These are phyloP conservation scores for Picea sitchensis DNA, from an alignment of 75 land plant genomes.

Conservation along the genomic window DNA sequence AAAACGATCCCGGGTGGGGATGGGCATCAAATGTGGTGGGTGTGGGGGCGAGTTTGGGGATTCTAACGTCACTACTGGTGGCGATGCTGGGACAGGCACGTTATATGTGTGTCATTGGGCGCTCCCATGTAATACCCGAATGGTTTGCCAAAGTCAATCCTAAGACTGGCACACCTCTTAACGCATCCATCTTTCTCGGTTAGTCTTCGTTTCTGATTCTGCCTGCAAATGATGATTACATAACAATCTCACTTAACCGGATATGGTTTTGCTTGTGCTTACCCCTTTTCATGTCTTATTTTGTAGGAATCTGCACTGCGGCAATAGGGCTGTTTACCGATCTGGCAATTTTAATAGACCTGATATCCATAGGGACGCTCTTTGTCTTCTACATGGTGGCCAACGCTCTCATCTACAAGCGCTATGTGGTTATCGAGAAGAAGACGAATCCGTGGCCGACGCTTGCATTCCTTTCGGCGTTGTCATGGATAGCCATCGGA, in stretches of 20 bases:
- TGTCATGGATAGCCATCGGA: constrained; percentile 42
- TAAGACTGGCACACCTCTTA: constrained; percentile 73
- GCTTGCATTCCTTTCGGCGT: constrained; percentile 40
- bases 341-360: constrained; percentile 61
- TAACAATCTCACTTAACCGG: not conserved
- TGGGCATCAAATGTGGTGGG: constrained; percentile 87
- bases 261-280: not conserved
- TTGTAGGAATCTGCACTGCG: constrained; percentile 34
- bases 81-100: constrained; percentile 97
- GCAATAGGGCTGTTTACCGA: constrained; percentile 55
- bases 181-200: constrained; percentile 88
- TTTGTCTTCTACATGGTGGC: constrained; percentile 99
- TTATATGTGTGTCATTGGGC: constrained; percentile 88
- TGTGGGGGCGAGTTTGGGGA: constrained; percentile 79
- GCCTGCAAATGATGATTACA: not conserved
- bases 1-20: constrained; percentile 48
- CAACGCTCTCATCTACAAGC: constrained; percentile 75
- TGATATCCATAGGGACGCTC: constrained; percentile 92
- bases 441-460: constrained; percentile 57
- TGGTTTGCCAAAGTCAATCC: constrained; percentile 88
- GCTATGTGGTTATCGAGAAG: constrained; percentile 51
- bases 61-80: constrained; percentile 83
- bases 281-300: not conserved
- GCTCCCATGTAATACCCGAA: constrained; percentile 69
- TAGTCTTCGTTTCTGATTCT: not conserved